Percentiles rank a stretch among this genome's conserved stretches.
Evolutionary conservation across 352 stramenopile genomes (phyloP).

Genomic region (Phytopythium aichiense): DNA sequence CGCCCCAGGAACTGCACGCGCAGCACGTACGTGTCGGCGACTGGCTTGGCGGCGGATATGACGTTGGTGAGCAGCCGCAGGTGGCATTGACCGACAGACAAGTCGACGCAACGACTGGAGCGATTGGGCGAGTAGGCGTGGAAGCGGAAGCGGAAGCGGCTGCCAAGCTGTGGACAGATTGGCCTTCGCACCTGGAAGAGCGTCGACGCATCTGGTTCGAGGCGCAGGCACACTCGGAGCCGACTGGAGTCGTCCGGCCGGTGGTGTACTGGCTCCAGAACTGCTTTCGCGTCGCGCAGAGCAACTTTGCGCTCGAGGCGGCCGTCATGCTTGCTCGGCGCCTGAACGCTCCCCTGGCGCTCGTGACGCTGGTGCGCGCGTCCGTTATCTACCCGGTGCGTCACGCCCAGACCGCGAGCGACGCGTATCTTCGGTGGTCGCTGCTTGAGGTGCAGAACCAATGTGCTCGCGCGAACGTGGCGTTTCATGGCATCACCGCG

Average conservation of each 20-base stretch:
- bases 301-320: slow-evolving; percentile 58
- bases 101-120: neutral
- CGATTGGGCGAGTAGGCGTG: no score
- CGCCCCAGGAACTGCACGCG: slow-evolving; percentile 20
- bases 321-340: slow-evolving; percentile 42
- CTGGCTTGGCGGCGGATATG: slow-evolving; percentile 10
- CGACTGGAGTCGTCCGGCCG: slow-evolving; percentile 7
- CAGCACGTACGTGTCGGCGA: slow-evolving; percentile 18
- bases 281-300: slow-evolving; percentile 47
- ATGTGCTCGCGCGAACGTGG: slow-evolving; percentile 30
- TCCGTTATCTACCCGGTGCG: slow-evolving; percentile 50
- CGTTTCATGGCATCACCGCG: slow-evolving; percentile 43
- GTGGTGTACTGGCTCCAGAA: slow-evolving; percentile 76
- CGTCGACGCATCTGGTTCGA: slow-evolving; percentile 40
- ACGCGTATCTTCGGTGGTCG: slow-evolving; percentile 55
- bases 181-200: slow-evolving; percentile 43
- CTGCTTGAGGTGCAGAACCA: slow-evolving; percentile 44
- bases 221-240: slow-evolving; percentile 6
- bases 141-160: neutral
- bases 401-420: slow-evolving; percentile 45
- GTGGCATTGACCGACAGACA: no score
- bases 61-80: neutral
- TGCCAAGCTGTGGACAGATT: slow-evolving; percentile 30
- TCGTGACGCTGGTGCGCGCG: slow-evolving; percentile 37
- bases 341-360: slow-evolving; percentile 37